Percentiles rank a stretch among this genome's conserved stretches.
phyloP scores from a whole-genome alignment of 2,329 filamentous ascomycete genomes.

The Colletotrichum trifolii region DNA sequence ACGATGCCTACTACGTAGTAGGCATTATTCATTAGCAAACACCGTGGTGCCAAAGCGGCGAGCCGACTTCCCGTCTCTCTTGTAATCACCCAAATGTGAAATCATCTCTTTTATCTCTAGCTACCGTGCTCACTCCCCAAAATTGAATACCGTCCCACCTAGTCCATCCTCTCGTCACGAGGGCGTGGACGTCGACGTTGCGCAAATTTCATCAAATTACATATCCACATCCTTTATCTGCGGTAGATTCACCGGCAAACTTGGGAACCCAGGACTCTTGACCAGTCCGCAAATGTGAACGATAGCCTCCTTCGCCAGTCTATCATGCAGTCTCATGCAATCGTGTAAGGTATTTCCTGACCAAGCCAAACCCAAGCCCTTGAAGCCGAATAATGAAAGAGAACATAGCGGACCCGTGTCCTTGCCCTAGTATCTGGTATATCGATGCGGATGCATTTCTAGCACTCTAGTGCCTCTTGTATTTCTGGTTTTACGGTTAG shows the following conservation, averaged over 20 bases:
- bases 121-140: no score
- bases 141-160: no score
- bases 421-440: constrained; percentile 20
- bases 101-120: no score
- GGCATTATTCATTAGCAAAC: no score
- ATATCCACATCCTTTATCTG: background rate
- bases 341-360: constrained; percentile 8
- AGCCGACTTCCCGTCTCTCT: no score
- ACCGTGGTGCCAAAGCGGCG: no score
- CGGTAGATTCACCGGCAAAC: no score
- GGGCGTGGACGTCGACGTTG: no score
- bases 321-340: constrained; percentile 38
- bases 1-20: no score
- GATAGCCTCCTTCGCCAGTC: constrained; percentile 37
- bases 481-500: constrained; percentile 53
- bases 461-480: constrained; percentile 54
- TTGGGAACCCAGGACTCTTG: no score
- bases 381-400: background rate
- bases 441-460: constrained; percentile 6
- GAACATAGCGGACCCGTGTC: background rate
- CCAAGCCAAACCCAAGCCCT: background rate
- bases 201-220: background rate
- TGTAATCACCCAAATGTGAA: no score
- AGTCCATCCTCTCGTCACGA: no score
- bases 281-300: background rate